Conservation (phyloP, 441 rosid genomes). For the Syzygium syzygioides region DNA sequence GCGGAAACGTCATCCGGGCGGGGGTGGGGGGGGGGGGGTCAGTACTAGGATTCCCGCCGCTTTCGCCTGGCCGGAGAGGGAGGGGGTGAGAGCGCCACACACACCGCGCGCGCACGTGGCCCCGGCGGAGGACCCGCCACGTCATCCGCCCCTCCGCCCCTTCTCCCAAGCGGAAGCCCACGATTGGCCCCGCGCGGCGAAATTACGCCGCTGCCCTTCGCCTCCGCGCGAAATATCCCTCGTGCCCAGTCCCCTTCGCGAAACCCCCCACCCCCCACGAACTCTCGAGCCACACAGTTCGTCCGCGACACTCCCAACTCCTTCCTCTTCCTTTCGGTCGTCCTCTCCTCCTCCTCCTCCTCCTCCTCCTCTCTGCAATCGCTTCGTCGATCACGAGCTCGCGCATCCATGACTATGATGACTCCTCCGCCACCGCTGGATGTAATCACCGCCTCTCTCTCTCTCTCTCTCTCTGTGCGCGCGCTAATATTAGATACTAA, state of each 20-base stretch:
- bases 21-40: background rate
- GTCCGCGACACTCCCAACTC: background rate
- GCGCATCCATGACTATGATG: conserved; percentile 4
- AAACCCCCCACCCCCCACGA: background rate
- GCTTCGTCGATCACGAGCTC: background rate
- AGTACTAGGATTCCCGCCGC: background rate
- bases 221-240: background rate
- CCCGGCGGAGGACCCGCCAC: too few relatives aligned
- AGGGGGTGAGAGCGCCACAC: background rate
- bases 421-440: conserved; percentile 33
- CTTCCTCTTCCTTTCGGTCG: background rate
- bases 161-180: too few relatives aligned
- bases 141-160: too few relatives aligned
- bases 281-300: background rate
- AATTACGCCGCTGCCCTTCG: background rate
- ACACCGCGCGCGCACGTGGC: background rate
- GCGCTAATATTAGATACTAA: background rate
- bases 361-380: background rate
- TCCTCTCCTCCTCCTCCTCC: background rate
- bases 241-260: too few relatives aligned
- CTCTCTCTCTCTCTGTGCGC: background rate
- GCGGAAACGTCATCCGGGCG: background rate
- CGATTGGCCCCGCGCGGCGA: too few relatives aligned
- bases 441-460: conserved; percentile 31
- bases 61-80: background rate